Evolutionary conservation across 2,329 filamentous ascomycete genomes (phyloP).

Genomic region (Pseudonectria buxi): DNA sequence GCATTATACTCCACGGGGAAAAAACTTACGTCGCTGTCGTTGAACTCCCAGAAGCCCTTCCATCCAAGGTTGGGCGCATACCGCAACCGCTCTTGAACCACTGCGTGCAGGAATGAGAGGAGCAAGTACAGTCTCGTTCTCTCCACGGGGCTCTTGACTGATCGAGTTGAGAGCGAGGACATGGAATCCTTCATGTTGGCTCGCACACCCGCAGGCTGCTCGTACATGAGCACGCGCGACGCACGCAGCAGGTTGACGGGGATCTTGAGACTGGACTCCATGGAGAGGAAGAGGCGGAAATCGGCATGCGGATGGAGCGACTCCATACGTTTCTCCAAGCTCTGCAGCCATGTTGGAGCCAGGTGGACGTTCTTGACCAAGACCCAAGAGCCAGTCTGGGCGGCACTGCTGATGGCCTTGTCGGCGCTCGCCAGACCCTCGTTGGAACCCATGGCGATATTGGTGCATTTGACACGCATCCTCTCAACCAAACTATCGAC

Average conservation of each 20-base stretch:
- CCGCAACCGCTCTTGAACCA: constrained; percentile 87
- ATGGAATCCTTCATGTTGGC: constrained; percentile 99
- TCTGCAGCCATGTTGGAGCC: constrained; percentile 92
- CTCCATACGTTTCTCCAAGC: constrained; percentile 92
- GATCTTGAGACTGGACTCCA: constrained; percentile 96
- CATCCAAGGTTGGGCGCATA: constrained; percentile 92
- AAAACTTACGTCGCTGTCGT: constrained; percentile 90
- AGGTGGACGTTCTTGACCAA: constrained; percentile 98
- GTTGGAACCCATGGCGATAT: constrained; percentile 98
- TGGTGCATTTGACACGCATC: constrained; percentile 75
- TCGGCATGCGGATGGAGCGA: constrained; percentile 88
- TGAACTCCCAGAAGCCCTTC: constrained; percentile 99
- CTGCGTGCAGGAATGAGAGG: constrained; percentile 89
- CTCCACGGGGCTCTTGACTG: constrained; percentile 79
- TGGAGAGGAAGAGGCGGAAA: constrained; percentile 93
- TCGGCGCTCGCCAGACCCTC: constrained; percentile 89
- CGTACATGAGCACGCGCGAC: constrained; percentile 92
- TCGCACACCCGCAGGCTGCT: constrained; percentile 91
- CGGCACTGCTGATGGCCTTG: constrained; percentile 89
- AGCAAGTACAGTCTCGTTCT: constrained; percentile 84
- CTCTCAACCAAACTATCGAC: constrained; percentile 91
- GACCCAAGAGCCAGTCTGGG: constrained; percentile 90
- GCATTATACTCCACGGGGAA: not conserved
- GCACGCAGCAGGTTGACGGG: constrained; percentile 92
- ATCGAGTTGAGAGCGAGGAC: constrained; percentile 69